Base-by-base conservation (phyloP, 164 flowering plant species). In the Saururus chinensis region DNA sequence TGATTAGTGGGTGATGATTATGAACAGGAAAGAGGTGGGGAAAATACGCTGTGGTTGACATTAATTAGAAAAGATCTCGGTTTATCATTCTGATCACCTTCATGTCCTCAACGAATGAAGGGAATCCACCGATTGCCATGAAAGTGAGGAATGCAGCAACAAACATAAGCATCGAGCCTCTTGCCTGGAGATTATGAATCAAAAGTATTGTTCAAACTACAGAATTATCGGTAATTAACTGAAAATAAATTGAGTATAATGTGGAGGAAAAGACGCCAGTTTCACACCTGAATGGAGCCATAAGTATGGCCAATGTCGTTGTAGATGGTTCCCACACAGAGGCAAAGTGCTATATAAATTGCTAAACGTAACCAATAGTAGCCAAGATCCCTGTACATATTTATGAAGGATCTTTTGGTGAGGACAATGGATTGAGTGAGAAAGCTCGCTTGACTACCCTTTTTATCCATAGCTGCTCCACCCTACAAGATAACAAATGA, bases 371-470 rank as follows among this genome's bases (percentile, higher is more conserved):
- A 10, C 92, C 96, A 85, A 62, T 77, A 84, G 66, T 85, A 88
- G 20, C 95, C 90, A 4, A 78, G 45, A 58, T 85, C 95, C 21
- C 87, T 81, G 21, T 61, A 66, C 85, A 83, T 87, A 69, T 87
- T 84, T 17, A 81, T 66, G 53, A 61, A 80, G 12, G 90, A 82
- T 30, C 89, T 75, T 53, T 63, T 62, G 23, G 86, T 81, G 22
- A 81, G 80, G 64, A 77, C 71, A 4, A 64, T 26, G 42, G 73
- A 71, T 52, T 79, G 81, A 16, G 72, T 73, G 6, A 68, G 12
- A 56, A 76, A 77, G 59, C 69, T 66, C 30, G 84, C 75, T 52
- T 80, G 82, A 61, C 67, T 19, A 40, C 40, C 67, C 53, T 61
- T 68, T 61, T 57, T 74, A 71, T 76, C 21, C 49, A 66, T 48